These are phyloP conservation scores for Vitis hybrid DNA, from an alignment of 177 flowering plant genomes.

Conservation along the genomic window DNA sequence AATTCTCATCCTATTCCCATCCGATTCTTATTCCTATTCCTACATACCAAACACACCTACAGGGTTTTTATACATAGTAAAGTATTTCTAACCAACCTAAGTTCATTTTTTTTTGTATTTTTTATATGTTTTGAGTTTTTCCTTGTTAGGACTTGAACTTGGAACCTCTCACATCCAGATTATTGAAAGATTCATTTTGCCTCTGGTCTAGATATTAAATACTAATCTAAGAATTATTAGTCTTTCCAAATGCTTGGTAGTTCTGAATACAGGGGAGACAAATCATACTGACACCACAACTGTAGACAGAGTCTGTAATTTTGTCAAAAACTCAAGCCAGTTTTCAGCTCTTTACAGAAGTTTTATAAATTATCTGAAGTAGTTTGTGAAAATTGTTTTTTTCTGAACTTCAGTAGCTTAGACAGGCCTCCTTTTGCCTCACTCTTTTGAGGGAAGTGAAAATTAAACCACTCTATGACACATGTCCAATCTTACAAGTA, in stretches of 20 bases:
- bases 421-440: no score
- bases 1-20: no score
- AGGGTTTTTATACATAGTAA: no score
- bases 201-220: not conserved
- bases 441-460: no score
- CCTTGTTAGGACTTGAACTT: not conserved
- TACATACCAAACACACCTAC: no score
- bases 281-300: not conserved
- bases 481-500: no score
- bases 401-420: no score
- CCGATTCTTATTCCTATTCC: no score
- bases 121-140: no score
- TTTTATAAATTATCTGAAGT: not conserved
- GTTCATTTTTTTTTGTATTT: no score
- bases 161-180: not conserved
- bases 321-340: not conserved
- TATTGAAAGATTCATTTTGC: not conserved
- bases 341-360: not conserved
- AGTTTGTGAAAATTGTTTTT: not conserved
- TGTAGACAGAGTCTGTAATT: not conserved
- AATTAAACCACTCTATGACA: no score
- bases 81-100: no score
- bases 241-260: not conserved
- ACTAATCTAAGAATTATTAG: not conserved
- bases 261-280: not conserved